phyloP scores from a whole-genome alignment of 2,329 filamentous ascomycete species.

The Verticillium dahliae region DNA sequence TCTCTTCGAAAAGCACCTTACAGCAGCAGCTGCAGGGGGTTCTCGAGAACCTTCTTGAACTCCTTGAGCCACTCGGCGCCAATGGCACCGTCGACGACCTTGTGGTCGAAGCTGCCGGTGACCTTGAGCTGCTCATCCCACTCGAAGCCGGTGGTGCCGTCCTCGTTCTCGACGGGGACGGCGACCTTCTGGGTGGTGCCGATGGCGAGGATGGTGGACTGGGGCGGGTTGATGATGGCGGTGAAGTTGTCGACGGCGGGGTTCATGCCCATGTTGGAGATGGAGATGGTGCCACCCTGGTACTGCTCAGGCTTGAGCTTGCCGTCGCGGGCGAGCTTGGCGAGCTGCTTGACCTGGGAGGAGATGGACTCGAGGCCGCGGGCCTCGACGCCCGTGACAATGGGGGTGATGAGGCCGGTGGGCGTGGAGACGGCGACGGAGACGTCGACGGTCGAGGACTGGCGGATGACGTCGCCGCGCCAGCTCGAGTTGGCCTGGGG shows the following conservation, averaged over 20 bases:
- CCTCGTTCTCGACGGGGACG: slow-evolving; percentile 76
- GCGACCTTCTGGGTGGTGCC: slow-evolving; percentile 95
- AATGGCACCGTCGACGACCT: slow-evolving; percentile 93
- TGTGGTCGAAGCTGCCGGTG: slow-evolving; percentile 96
- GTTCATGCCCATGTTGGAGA: slow-evolving; percentile 99
- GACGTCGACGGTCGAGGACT: slow-evolving; percentile 89
- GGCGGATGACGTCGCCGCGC: slow-evolving; percentile 83
- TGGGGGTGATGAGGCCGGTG: slow-evolving; percentile 91
- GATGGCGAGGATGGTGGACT: slow-evolving; percentile 90
- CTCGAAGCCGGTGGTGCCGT: slow-evolving; percentile 66
- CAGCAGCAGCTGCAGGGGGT: slow-evolving; percentile 89
- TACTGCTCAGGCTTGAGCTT: slow-evolving; percentile 99
- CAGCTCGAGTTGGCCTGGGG: slow-evolving; percentile 94
- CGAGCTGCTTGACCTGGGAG: slow-evolving; percentile 85
- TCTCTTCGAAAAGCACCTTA: slow-evolving; percentile 35
- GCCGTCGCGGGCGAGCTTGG: slow-evolving; percentile 90
- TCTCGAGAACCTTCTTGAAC: slow-evolving; percentile 96
- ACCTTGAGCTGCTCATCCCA: slow-evolving; percentile 98
- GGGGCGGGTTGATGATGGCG: slow-evolving; percentile 97
- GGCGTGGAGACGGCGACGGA: slow-evolving; percentile 94
- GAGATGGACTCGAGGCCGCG: slow-evolving; percentile 89
- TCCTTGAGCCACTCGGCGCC: slow-evolving; percentile 95
- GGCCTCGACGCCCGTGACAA: slow-evolving; percentile 82
- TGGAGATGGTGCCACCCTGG: slow-evolving; percentile 97
- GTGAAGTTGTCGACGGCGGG: slow-evolving; percentile 92